Evolutionary conservation across 352 stramenopile genomes (phyloP), one percentile per base, ranked within the genome.

Genomic region (Peronospora tabacina): DNA sequence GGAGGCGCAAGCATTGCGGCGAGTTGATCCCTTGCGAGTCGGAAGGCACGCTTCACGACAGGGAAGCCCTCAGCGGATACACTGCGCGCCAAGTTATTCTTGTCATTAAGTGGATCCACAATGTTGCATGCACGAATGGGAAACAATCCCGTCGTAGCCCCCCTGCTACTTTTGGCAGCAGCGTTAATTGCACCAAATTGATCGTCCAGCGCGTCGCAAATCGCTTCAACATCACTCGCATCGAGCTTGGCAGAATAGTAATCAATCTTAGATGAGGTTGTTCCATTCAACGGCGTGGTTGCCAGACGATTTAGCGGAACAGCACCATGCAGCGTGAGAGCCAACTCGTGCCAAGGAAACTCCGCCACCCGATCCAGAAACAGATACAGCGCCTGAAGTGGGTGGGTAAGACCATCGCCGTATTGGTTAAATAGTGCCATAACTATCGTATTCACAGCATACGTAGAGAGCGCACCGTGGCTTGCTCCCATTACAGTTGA

Each of bases 391-490:
- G 82, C 85, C 26, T 89, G 69, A n/a, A 96, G 57, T 29, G 87
- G 85, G 35, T 91, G 82, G 7, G 66, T 70, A 16, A 96, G 75
- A 10, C 51, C 52, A 13, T 70, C 50, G 5, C 83, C 79, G 60
- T 92, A 68, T 45, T 86, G 66, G 57, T 95, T 95, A 43, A 96
- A 90, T 4, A 96, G 62, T 32, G 75, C 73, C 66, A 96, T 88
- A 5, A 96, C 79, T 32, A 95, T 89, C 29, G 83, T 93, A 47
- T 93, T 92, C 20, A 96, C 68, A 20, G 87, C 85, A 55, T 90
- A 91, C 15, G 82, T 92, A 41, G 82, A 89, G 12, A 92, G 63
- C 15, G 72, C 78, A 15, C 86, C 85, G 10, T 80, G 67, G 29
- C 87, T 94, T 10, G 79, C 72, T 10, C 82, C 84, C 33, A 95